Percentiles rank a stretch among this genome's conserved stretches.
phyloP scores from a whole-genome alignment of 2,329 filamentous ascomycete species.

The Scytalidium lignicola region DNA sequence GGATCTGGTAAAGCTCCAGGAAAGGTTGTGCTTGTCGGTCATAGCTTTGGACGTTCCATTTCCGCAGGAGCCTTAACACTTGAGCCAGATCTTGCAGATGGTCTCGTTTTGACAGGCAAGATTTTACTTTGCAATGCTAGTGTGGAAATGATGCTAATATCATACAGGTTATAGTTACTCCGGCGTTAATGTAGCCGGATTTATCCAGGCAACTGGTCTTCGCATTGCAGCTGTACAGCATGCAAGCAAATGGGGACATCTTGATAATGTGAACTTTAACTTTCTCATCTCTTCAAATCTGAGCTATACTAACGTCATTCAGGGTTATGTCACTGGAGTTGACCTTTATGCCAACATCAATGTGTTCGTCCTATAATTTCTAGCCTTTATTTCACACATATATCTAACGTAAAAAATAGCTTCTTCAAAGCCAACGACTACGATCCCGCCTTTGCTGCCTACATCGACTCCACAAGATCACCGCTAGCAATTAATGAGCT shows the following conservation, averaged over 20 bases:
- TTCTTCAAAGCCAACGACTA: constrained; percentile 20
- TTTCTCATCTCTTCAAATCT: no score
- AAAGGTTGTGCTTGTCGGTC: constrained; percentile 55
- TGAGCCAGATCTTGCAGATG: constrained; percentile 49
- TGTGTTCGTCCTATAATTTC: constrained; percentile 11
- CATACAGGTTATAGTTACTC: constrained; percentile 37
- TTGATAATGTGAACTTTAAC: constrained; percentile 11
- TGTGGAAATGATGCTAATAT: constrained; percentile 9
- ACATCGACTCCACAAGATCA: constrained; percentile 15
- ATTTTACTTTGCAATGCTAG: constrained; percentile 9
- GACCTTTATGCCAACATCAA: constrained; percentile 21
- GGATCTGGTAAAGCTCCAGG: constrained; percentile 14
- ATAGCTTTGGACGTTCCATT: constrained; percentile 57
- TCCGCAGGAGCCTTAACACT: constrained; percentile 47
- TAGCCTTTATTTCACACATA: no score
- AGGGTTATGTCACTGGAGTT: constrained; percentile 24
- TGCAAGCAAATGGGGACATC: constrained; percentile 12
- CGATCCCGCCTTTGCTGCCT: constrained; percentile 13
- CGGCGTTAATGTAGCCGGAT: constrained; percentile 1
- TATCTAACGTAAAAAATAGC: constrained; percentile 2
- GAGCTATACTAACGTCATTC: not conserved
- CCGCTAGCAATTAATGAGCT: constrained; percentile 17
- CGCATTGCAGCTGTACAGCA: constrained; percentile 18
- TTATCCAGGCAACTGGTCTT: constrained; percentile 12
- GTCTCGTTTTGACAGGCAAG: constrained; percentile 56